phyloP scores from a whole-genome alignment of 176 grass and related monocot species.

The Zoysia japonica region DNA sequence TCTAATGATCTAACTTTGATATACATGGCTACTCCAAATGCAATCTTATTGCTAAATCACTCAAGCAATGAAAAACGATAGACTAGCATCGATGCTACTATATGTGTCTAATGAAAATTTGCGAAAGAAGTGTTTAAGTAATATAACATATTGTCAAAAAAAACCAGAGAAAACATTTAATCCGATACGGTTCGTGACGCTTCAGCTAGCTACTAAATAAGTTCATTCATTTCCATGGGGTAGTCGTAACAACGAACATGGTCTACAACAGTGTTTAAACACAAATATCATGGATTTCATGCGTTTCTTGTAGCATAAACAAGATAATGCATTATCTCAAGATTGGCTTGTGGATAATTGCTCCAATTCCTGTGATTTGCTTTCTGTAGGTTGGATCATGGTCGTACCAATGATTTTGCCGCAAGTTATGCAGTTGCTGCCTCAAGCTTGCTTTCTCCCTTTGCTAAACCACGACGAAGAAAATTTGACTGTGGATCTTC shows the following conservation, averaged over 20 bases:
- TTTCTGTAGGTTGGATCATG: conserved; percentile 51
- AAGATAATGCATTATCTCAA: not conserved
- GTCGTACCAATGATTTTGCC: conserved; percentile 33
- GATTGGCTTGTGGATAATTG: not conserved
- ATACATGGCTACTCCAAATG: not conserved
- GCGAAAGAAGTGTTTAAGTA: too few species aligned
- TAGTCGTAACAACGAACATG: not conserved
- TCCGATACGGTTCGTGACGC: not conserved
- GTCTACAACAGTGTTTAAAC: conserved; percentile 1
- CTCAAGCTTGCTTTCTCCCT: conserved; percentile 51
- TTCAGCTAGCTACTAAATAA: not conserved
- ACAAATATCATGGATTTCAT: not conserved
- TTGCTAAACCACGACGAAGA: conserved; percentile 39
- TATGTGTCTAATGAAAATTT: not conserved
- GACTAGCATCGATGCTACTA: not conserved
- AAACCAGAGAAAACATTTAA: not conserved
- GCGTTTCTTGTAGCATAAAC: not conserved
- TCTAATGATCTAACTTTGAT: not conserved
- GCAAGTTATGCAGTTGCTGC: conserved; percentile 67
- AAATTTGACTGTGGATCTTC: not conserved
- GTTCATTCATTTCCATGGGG: not conserved
- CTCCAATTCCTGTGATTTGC: conserved; percentile 9
- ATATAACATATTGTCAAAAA: too few species aligned
- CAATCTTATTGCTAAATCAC: not conserved
- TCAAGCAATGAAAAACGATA: not conserved